Evolutionary conservation across 2,329 filamentous ascomycete genomes (phyloP), one percentile per base, ranked within the genome.

Genomic region (Leptosphaerulina australis): DNA sequence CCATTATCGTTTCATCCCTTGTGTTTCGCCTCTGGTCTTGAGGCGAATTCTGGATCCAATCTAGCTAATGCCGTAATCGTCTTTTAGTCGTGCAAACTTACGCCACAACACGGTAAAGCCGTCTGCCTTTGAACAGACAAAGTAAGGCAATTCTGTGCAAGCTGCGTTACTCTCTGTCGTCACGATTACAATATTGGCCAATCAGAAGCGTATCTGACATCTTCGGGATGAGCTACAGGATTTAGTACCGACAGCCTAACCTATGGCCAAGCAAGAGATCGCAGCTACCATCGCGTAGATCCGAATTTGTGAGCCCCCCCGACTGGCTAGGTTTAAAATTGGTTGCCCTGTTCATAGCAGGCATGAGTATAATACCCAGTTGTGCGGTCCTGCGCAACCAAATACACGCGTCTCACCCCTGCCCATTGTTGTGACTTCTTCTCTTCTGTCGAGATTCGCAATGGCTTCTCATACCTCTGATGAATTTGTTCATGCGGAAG

Each of bases 231-330:
- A 37, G 36, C 44, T 53, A 44, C 20, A 22, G 35, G 40, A 24
- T 40, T 30, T 51, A 51, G 48, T 51, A 44, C 39, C 39, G n/a
- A 28, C 40, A 44, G 28, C 40, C 48, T 51, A 51, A 46, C 30
- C 48, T 50, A 29, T 25, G 25, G n/a, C 39, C 40, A 45, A 25
- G 33, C 24, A 31, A 25, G n/a, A 41, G 50, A 53, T 50, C 50
- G 50, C 38, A 53, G 35, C 50, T 50, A 39, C 38, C 22, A 22
- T 53, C 50, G 50, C 50, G 34, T 53, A 53, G 44, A 53, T 53
- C 50, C 44, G 50, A 35, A 47, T 28, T 34, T 31, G 28, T 47
- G 44, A 48, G 44, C 12, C 30, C 28, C 43, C 28, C 37, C 34
- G 37, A 14, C 26, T 52, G 21, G 43, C 37, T 33, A n/a, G 33